Evolutionary conservation across 1,139 yeast genomes (phyloP).

Genomic region (Candida smagusa): DNA sequence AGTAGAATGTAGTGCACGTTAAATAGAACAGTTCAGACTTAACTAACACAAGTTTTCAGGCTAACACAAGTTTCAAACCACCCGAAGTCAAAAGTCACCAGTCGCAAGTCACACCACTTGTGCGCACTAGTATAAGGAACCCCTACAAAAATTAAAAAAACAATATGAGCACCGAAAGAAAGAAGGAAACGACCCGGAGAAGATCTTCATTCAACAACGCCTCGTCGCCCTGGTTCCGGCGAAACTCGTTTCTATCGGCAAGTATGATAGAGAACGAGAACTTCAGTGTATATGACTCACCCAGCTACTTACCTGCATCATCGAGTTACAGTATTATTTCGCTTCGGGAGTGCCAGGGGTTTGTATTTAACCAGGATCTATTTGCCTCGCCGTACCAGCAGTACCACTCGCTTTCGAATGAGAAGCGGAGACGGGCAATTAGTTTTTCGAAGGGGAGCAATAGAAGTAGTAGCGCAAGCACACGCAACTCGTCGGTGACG

Average conservation of each 20-base stretch:
- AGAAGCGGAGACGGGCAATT: conserved; percentile 27
- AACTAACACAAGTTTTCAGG: too few relatives aligned
- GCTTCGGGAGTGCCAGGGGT: conserved; percentile 68
- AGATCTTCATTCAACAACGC: conserved; percentile 46
- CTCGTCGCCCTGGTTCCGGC: conserved; percentile 54
- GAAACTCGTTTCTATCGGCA: conserved; percentile 58
- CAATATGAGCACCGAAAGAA: background rate
- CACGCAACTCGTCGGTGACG: conserved; percentile 5
- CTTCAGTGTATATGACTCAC: conserved; percentile 53
- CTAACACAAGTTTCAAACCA: too few relatives aligned
- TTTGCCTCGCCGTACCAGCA: conserved; percentile 70
- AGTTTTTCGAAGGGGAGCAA: conserved; percentile 14
- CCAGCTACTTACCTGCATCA: conserved; percentile 27
- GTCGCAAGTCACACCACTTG: too few relatives aligned
- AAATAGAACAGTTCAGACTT: too few relatives aligned
- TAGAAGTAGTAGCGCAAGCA: conserved; percentile 1
- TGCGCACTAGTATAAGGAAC: too few relatives aligned
- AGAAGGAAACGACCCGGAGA: background rate
- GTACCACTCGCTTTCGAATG: conserved; percentile 44
- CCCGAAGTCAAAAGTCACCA: too few relatives aligned
- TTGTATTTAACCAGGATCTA: conserved; percentile 69
- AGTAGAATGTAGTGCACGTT: too few relatives aligned
- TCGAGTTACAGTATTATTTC: conserved; percentile 41
- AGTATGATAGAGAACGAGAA: conserved; percentile 63
- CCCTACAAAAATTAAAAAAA: background rate